Base-by-base conservation (phyloP, 202 grass and related monocot genomes). In the Carex arenaria region DNA sequence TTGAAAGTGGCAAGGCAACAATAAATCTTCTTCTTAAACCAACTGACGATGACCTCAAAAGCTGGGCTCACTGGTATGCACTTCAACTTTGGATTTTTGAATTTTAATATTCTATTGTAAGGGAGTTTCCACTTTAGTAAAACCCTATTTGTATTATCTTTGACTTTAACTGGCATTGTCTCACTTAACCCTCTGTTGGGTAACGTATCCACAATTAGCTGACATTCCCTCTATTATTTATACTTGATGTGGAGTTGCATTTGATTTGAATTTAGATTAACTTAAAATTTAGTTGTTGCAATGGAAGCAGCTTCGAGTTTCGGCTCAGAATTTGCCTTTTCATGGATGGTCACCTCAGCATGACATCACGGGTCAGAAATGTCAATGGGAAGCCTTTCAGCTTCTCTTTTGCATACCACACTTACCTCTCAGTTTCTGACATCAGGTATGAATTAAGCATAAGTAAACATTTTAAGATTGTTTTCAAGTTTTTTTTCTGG, bases 391-490 rank as follows among this genome's bases (percentile, higher is more conserved):
- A 90, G 85, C 76, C 92, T 79, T 98, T 95, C 82, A 95, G 82
- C 85, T 98, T 95, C 86, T 98, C 95, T 63, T 98, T 98, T 89
- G 92, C 87, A 68, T 98, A 98, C 69, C 95, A 98, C 77, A 98
- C 95, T 14, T 93, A 98, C 30, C 88, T 98, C 42, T 95, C 89
- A 61, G 92, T 98, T 84, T 98, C 95, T 82, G 95, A 98, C 59
- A 98, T 98, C 89, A 98, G 95, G 95, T 95, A 70, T 17, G 34
- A 51, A 34, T 64, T 78, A 56, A 18, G 15, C 64, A 61, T 20
- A 71, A 32, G 36, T 36, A 54, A 54, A 51, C 10, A 51, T 76
- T 1, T 56, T 74, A 28, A 55, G 47, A 20, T 53, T n/a, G 40
- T 38, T 79, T 60, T 13, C 52, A 79, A 79, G 36, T 57, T 57